Conservation (phyloP, 73 alveolate genomes). For the Paramecium biaurelia region DNA sequence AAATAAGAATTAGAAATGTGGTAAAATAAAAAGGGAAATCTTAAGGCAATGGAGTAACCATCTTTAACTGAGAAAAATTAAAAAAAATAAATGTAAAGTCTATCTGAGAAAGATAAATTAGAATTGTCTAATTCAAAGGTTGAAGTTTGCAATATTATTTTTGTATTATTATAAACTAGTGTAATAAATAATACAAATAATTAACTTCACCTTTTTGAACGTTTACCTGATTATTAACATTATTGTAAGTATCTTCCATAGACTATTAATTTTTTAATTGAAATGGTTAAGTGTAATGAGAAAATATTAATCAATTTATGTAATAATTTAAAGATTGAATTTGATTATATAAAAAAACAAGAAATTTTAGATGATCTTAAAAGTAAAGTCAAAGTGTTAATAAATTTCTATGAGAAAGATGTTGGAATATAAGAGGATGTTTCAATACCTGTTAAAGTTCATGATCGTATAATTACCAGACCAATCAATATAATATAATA, state of each 20-base stretch:
- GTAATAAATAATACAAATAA: neutral
- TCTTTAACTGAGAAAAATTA: neutral
- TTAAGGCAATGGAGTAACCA: neutral
- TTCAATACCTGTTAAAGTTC: slow-evolving; percentile 28
- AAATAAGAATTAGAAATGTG: neutral
- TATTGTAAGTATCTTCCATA: slow-evolving; percentile 16
- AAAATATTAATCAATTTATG: slow-evolving; percentile 15
- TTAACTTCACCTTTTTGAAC: neutral
- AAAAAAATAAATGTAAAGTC: neutral
- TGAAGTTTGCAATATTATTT: neutral
- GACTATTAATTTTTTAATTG: neutral
- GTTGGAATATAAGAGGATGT: neutral
- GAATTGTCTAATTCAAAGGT: neutral
- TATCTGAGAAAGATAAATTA: neutral
- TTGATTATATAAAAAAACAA: slow-evolving; percentile 16
- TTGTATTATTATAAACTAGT: neutral
- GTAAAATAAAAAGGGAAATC: neutral
- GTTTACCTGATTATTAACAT: slow-evolving; percentile 6
- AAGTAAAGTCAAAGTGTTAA: slow-evolving; percentile 52
- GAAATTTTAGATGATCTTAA: slow-evolving; percentile 36
- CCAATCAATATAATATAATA: slow-evolving; percentile 52
- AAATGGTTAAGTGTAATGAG: slow-evolving; percentile 43
- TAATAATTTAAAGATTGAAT: slow-evolving; percentile 30
- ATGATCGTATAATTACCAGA: slow-evolving; percentile 48
- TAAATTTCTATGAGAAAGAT: slow-evolving; percentile 58